A percentile compares a stretch with the other conserved stretches of the same genome.
phyloP scores from a whole-genome alignment of 306 rosid species.

The Nissolia schottii region DNA sequence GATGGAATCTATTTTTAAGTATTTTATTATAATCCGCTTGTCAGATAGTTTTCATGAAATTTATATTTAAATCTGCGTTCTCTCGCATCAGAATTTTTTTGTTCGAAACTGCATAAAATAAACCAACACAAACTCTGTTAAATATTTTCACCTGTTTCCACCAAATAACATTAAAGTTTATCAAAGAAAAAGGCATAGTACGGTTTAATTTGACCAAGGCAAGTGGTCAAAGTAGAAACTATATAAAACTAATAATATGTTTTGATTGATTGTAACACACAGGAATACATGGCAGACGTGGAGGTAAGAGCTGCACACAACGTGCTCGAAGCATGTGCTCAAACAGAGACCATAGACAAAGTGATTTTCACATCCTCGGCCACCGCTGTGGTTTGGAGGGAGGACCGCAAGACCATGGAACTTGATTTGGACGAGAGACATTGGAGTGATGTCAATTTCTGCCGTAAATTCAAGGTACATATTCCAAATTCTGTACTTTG shows the following conservation, averaged over 20 bases:
- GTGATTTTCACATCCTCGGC: slow-evolving; percentile 79
- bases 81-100: not conserved
- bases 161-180: no score
- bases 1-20: not conserved
- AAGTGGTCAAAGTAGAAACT: not conserved
- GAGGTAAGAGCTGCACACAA: slow-evolving; percentile 97
- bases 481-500: no score
- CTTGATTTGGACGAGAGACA: slow-evolving; percentile 64
- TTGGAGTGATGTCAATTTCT: slow-evolving; percentile 74
- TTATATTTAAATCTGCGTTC: not conserved
- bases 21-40: not conserved
- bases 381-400: slow-evolving; percentile 80
- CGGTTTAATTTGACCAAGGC: not conserved
- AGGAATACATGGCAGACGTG: slow-evolving; percentile 84
- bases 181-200: not conserved
- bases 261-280: not conserved
- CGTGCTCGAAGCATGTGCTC: slow-evolving; percentile 92
- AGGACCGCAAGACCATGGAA: slow-evolving; percentile 44
- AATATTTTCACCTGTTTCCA: not conserved
- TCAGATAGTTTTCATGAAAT: no score
- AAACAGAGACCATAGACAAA: slow-evolving; percentile 71
- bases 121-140: no score
- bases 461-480: slow-evolving; percentile 85
- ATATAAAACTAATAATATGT: not conserved
- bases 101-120: no score